phyloP scores from a whole-genome alignment of 192 early-diverging fungal species.

The Coemansia sp. region DNA sequence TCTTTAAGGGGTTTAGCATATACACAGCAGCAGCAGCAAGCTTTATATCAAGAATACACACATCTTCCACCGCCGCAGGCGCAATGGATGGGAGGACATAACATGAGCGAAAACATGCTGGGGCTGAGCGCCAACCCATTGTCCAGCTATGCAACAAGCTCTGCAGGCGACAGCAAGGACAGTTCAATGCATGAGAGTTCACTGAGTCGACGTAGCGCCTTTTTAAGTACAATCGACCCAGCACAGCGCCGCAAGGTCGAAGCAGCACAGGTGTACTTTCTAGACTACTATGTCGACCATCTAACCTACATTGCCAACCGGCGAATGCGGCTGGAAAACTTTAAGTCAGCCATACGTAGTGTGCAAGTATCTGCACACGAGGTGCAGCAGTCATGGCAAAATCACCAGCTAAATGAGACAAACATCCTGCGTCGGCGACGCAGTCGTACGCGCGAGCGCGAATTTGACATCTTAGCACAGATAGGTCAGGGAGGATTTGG shows the following conservation, averaged over 20 bases:
- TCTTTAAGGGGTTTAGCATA: constrained; percentile 20
- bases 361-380: constrained; percentile 36
- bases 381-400: constrained; percentile 45
- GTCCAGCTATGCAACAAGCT: constrained; percentile 8
- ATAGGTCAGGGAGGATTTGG: constrained; percentile 82
- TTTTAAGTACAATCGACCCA: constrained; percentile 50
- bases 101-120: constrained; percentile 1
- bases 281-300: constrained; percentile 82
- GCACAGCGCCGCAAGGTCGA: constrained; percentile 48
- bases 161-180: constrained; percentile 21
- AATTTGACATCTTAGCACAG: constrained; percentile 69
- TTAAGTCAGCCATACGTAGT: constrained; percentile 56
- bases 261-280: constrained; percentile 62
- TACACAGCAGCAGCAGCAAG: constrained; percentile 16
- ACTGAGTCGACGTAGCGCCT: constrained; percentile 47
- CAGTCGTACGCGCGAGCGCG: constrained; percentile 62
- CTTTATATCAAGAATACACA: constrained; percentile 9
- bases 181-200: constrained; percentile 31
- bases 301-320: constrained; percentile 75
- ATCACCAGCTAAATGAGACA: constrained; percentile 57
- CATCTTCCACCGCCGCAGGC: constrained; percentile 19
- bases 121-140: background rate
- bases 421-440: constrained; percentile 65
- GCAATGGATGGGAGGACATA: constrained; percentile 8
- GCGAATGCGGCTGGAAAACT: constrained; percentile 55